Evolutionary conservation across 208 protist species (phyloP).

Genomic region (Naegleria gruberi): DNA sequence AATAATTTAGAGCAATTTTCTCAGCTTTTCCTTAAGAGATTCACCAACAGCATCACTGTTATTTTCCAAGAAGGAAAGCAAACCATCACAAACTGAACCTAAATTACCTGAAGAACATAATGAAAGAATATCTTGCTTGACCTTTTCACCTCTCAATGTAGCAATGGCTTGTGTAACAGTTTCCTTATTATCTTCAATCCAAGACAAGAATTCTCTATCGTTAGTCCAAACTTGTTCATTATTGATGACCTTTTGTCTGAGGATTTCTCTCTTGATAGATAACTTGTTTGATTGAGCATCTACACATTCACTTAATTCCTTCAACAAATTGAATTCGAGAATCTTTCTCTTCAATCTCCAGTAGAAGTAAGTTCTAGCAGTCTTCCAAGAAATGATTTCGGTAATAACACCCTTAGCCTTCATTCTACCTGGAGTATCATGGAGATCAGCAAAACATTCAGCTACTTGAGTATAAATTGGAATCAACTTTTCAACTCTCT

Average conservation of each 20-base stretch:
- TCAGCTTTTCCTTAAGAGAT: neutral
- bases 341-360: slow-evolving; percentile 77
- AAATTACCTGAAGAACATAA: neutral
- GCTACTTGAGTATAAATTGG: slow-evolving; percentile 84
- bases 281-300: neutral
- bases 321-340: slow-evolving; percentile 38
- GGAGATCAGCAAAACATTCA: slow-evolving; percentile 87
- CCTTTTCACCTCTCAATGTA: neutral
- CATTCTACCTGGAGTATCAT: slow-evolving; percentile 92
- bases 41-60: neutral
- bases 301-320: neutral
- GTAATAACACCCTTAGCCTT: slow-evolving; percentile 77
- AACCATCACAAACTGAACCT: neutral
- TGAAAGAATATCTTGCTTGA: neutral
- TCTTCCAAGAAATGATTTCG: slow-evolving; percentile 77
- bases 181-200: neutral
- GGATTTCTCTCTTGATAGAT: neutral
- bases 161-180: neutral
- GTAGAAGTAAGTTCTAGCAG: slow-evolving; percentile 78
- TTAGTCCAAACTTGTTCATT: neutral
- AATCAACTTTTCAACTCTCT: slow-evolving; percentile 32
- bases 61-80: neutral
- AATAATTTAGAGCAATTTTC: neutral
- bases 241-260: neutral
- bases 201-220: neutral